Base-by-base conservation (phyloP, 805 yeast genomes). In the Sugiyamaella smithiae region DNA sequence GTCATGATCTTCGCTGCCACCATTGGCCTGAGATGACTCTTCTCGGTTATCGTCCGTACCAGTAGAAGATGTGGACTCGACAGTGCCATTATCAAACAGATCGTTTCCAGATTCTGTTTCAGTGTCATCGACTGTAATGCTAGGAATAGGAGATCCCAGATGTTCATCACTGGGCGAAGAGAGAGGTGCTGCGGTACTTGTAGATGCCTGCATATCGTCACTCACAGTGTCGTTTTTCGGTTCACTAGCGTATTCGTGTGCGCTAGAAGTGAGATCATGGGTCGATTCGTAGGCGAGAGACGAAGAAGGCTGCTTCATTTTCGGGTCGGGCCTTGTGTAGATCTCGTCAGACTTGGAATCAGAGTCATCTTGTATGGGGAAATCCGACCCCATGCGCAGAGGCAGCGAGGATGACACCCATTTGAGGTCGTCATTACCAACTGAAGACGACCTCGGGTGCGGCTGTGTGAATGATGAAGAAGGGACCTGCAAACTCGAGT, bases 331-430 rank as follows among this genome's bases (percentile, higher is more conserved):
- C 29, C 11, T 7, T 8, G 9, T 11, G 9, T 26, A 7, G 11
- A 11, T 11, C 29, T 8, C 7, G 7, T 26, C 9, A 3, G 11
- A 12, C 22, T 35, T 12, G 6, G 38, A 35, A 19, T 20, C 22
- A 12, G 20, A 12, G 16, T 35, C 38, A 20, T 35, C 22, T 9
- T 35, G 38, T 4, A n/a, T n/a, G 16, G 38, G 20, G 20, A 35
- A 35, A 19, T 6, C 4, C 22, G 38, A 35, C 12, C 22, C 43
- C n/a, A 20, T 31, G n/a, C n/a, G 22, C 9, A 16, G 32, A 5
- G 48, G 48, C 23, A 45, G 29, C 32, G 48, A 45, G 11, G 45
- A 40, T n/a, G 49, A 46, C 26, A 46, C 40, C 46, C 45, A 37
- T 22, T 25, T 42, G 14, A 43, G 5, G 36, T 41, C 48, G 7